These are phyloP conservation scores for Schwanniomyces occidentalis DNA, from an alignment of 805 yeast species.

Conservation along the genomic window DNA sequence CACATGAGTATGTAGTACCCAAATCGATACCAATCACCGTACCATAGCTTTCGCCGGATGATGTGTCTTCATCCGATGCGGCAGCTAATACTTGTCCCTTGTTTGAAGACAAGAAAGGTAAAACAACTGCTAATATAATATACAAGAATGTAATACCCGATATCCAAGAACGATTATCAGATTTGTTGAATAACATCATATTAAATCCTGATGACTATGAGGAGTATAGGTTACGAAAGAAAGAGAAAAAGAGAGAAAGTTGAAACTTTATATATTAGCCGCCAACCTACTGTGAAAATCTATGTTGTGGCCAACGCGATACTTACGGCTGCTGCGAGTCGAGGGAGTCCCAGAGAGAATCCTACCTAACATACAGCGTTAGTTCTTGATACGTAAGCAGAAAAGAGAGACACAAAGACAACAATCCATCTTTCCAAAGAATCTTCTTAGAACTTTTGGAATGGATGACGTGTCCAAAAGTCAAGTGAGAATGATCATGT, in stretches of 20 bases:
- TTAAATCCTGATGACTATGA: background rate
- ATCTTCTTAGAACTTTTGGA: no score
- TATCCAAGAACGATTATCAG: constrained; percentile 20
- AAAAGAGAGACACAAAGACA: no score
- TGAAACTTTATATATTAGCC: constrained; percentile 1
- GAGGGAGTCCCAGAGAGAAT: no score
- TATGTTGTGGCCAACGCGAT: no score
- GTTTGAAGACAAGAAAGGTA: constrained; percentile 34
- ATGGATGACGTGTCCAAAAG: no score
- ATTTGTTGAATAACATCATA: constrained; percentile 5
- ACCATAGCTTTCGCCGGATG: constrained; percentile 39
- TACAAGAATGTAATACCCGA: constrained; percentile 30
- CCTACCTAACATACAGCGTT: no score
- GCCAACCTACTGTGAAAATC: no score
- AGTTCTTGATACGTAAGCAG: no score
- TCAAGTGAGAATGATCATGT: no score
- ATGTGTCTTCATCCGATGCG: constrained; percentile 15
- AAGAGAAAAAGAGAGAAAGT: constrained; percentile 1
- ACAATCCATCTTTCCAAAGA: no score
- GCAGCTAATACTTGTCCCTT: constrained; percentile 17
- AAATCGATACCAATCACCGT: constrained; percentile 74
- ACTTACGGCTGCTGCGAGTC: no score
- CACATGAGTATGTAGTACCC: constrained; percentile 94
- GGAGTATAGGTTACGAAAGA: background rate
- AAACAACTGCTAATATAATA: constrained; percentile 34